Percentiles rank a stretch among this genome's conserved stretches.
Conservation (phyloP, 108 stramenopile species). For the Discostella pseudostelligera region DNA sequence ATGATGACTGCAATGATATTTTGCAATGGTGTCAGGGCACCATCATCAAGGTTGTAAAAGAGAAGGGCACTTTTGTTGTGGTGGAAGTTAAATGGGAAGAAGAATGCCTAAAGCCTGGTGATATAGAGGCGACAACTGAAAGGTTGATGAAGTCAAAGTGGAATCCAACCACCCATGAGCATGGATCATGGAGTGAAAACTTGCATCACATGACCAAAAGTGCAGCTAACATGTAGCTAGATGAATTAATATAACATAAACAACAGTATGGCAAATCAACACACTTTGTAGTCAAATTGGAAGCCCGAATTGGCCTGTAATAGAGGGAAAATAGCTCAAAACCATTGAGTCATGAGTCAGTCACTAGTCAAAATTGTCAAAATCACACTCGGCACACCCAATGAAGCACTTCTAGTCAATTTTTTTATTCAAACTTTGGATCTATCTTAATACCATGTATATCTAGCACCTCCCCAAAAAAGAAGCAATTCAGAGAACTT, state of each 20-base stretch:
- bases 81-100: background rate
- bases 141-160: conserved; percentile 6
- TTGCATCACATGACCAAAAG: conserved; percentile 12
- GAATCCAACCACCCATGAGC: conserved; percentile 2
- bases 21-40: conserved; percentile 2
- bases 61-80: background rate
- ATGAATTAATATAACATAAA: too few relatives aligned
- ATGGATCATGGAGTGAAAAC: conserved; percentile 6
- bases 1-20: background rate
- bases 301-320: background rate
- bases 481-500: background rate
- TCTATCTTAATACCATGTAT: background rate
- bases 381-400: background rate
- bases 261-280: too few relatives aligned
- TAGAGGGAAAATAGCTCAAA: background rate
- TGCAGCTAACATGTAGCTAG: background rate
- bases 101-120: conserved; percentile 8
- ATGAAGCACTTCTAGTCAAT: background rate
- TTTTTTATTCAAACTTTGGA: background rate
- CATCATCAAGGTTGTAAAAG: background rate
- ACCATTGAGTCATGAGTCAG: background rate
- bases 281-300: too few relatives aligned
- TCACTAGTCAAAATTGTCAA: background rate
- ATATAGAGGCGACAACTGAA: background rate
- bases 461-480: background rate